A percentile compares a stretch with the other conserved stretches of the same genome.
Evolutionary conservation across 805 yeast species (phyloP).

Genomic region (Candida schatavii): DNA sequence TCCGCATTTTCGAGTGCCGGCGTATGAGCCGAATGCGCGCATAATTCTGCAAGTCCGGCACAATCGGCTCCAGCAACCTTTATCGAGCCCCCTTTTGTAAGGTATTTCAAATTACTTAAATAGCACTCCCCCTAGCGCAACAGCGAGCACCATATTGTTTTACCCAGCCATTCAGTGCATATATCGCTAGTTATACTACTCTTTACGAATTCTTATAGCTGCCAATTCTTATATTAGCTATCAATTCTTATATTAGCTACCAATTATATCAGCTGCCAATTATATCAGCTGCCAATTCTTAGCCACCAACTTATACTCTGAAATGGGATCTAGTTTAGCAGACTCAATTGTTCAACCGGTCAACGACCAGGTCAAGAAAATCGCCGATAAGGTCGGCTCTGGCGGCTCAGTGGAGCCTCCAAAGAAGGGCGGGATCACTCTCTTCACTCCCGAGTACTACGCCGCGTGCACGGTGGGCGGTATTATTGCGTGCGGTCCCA

Average conservation of each 20-base stretch:
- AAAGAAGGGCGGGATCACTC: conserved; percentile 35
- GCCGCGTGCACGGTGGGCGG: conserved; percentile 77
- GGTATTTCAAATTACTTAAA: no score
- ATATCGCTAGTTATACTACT: no score
- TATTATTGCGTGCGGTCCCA: conserved; percentile 90
- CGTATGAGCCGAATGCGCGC: no score
- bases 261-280: no score
- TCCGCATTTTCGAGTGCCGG: no score
- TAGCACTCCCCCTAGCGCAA: no score
- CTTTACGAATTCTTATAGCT: not conserved
- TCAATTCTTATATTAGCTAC: no score
- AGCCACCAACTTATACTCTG: no score
- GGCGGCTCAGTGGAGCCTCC: not conserved
- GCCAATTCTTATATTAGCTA: no score
- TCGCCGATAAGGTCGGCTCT: conserved; percentile 11
- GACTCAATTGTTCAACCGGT: conserved; percentile 31
- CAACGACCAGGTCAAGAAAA: conserved; percentile 22
- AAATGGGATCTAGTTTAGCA: conserved; percentile 20
- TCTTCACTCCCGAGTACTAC: conserved; percentile 63
- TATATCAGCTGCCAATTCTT: no score
- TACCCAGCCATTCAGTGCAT: no score
- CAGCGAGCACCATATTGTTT: no score
- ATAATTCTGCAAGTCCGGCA: conserved; percentile 1
- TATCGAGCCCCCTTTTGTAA: not conserved
- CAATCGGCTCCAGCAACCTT: conserved; percentile 2